Evolutionary conservation across 371 early-diverging fungal genomes (phyloP), one percentile per base, ranked within the genome.

Genomic region (Actinomucor elegans): DNA sequence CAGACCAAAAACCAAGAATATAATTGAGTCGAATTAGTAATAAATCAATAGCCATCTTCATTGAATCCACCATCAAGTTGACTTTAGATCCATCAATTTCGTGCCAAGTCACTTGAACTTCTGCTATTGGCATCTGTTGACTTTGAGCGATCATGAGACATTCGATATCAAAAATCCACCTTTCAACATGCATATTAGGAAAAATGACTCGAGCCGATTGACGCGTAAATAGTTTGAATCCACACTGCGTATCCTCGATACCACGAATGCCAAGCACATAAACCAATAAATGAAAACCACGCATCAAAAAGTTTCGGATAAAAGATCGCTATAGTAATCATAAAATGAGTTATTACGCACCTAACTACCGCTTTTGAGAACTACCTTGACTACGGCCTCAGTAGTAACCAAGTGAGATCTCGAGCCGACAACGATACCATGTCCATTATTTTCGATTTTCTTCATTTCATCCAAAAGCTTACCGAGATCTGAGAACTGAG

Each of bases 101-200:
- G 62, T 94, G 93, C 98, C 98, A 97, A 15, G 82, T 89, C 7
- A 97, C 94, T 5, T 91, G 88, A 2, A 96, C 93, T 67, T 97
- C 96, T 7, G 66, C 74, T 31, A 96, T 84, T 6, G 92, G 93
- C 17, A 94, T 89, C 33, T 80, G 64, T 34, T 77, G 71, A 18
- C 58, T 49, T 49, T 73, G 67, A 4, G 94, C 95, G 46, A 96
- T 78, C 67, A 95, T 80, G 37, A 96, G 75, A 55, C 94, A 75
- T 69, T 98, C 98, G 52, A 96, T 93, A 65, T 98, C 97, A 74
- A 98, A 96, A 55, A 96, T 95, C 91, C 96, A 96, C 28, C 97
- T 83, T 59, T 94, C 93, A 2, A 93, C 93, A 57, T 96, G 97
- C 88, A 96, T 89, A 65, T 86, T 85, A 15, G 92, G 85, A 57